A percentile compares a stretch with the other conserved stretches of the same genome.
phyloP scores from a whole-genome alignment of 2,329 filamentous ascomycete species.

The Cladosporium sp. region DNA sequence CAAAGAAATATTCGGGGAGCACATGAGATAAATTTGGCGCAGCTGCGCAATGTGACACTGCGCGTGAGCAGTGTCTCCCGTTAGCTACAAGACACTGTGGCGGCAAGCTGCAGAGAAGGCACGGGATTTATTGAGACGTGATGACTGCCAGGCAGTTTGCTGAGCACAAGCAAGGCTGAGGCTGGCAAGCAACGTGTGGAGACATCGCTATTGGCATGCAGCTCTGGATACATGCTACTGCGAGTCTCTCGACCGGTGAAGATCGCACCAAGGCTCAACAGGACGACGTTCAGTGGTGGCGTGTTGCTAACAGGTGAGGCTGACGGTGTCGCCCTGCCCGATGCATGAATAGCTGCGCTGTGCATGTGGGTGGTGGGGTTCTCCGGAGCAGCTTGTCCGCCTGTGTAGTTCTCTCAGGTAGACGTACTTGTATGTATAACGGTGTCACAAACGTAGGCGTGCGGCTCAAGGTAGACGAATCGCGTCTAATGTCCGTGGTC shows the following conservation, averaged over 20 bases:
- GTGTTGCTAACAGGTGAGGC: constrained; percentile 7
- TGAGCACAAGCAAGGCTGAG: not conserved
- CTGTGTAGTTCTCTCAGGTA: not conserved
- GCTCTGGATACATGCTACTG: not conserved
- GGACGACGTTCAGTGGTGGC: constrained; percentile 7
- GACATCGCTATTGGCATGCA: not conserved
- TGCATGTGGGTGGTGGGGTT: not conserved
- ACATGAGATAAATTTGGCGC: not conserved
- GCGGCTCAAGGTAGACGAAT: too few species aligned
- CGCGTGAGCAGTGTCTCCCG: not conserved
- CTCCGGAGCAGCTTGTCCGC: not conserved
- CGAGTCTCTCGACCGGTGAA: constrained; percentile 3
- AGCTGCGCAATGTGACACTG: constrained; percentile 3
- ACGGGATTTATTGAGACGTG: not conserved
- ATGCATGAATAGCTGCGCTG: not conserved
- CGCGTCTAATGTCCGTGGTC: too few species aligned
- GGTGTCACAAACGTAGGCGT: too few species aligned
- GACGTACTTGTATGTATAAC: too few species aligned
- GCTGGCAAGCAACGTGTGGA: not conserved
- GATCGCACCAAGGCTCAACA: not conserved
- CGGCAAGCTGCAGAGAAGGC: not conserved
- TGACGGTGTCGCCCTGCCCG: not conserved
- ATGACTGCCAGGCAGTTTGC: not conserved
- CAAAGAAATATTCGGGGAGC: not conserved
- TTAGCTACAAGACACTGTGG: not conserved